Conservation (phyloP, 1,139 yeast species). For the Blastobotrys proliferans region DNA sequence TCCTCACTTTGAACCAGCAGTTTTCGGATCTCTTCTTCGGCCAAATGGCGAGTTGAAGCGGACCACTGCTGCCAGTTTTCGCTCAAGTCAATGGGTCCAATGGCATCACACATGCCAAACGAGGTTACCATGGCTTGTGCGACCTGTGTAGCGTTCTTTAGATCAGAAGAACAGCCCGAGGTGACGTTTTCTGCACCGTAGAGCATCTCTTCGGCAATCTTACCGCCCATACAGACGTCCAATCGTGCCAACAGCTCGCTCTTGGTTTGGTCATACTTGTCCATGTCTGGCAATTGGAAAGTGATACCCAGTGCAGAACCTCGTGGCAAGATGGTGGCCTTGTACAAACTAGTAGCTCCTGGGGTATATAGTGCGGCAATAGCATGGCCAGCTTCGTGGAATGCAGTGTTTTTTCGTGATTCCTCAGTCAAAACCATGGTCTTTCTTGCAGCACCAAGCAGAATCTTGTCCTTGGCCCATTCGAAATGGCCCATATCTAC, state of each 20-base stretch:
- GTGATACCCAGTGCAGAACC: slow-evolving; percentile 97
- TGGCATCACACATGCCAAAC: slow-evolving; percentile 91
- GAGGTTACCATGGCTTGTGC: slow-evolving; percentile 97
- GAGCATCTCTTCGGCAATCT: slow-evolving; percentile 89
- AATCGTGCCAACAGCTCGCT: slow-evolving; percentile 85
- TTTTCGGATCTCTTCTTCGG: slow-evolving; percentile 85
- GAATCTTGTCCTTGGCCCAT: slow-evolving; percentile 98
- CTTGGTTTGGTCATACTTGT: slow-evolving; percentile 88
- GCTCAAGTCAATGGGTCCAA: slow-evolving; percentile 86
- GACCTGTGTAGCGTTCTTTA: slow-evolving; percentile 82
- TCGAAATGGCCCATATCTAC: slow-evolving; percentile 92
- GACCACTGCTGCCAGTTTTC: slow-evolving; percentile 95
- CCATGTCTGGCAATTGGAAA: slow-evolving; percentile 97
- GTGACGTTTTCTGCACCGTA: slow-evolving; percentile 93
- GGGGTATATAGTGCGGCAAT: slow-evolving; percentile 92
- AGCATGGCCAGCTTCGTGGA: slow-evolving; percentile 99
- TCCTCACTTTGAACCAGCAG: slow-evolving; percentile 70
- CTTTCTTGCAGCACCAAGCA: slow-evolving; percentile 97
- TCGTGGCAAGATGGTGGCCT: slow-evolving; percentile 94
- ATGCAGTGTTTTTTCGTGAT: slow-evolving; percentile 88
- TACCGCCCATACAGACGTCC: slow-evolving; percentile 99
- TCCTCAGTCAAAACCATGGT: slow-evolving; percentile 98
- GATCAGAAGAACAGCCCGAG: slow-evolving; percentile 89
- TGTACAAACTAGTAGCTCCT: slow-evolving; percentile 95
- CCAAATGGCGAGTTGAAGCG: slow-evolving; percentile 76